These are phyloP conservation scores for Boletus reticulatus DNA, from an alignment of 768 basidiomycete genomes.

Conservation along the genomic window DNA sequence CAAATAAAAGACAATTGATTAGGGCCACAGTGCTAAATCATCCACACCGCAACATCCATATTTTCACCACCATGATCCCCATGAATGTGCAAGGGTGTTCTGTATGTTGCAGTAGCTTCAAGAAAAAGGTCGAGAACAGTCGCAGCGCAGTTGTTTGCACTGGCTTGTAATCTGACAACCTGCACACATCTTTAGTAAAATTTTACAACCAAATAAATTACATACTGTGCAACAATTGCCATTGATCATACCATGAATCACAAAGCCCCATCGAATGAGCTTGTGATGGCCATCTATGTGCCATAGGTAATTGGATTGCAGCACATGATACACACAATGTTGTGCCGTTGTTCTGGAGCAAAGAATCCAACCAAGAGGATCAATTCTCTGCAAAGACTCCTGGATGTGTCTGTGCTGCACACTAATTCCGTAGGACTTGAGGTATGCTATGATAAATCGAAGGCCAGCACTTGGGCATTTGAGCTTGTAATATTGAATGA, in stretches of 20 bases:
- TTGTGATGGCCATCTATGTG: conserved; percentile 29
- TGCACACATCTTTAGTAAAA: neutral
- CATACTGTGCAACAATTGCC: conserved; percentile 28
- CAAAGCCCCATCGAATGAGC: conserved; percentile 23
- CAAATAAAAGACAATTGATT: conserved; percentile 30
- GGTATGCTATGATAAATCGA: conserved; percentile 14
- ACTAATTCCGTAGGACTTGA: conserved; percentile 9
- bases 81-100: conserved; percentile 21
- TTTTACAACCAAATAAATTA: neutral
- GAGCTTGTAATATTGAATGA: conserved; percentile 8
- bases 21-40: conserved; percentile 26
- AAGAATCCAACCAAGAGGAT: conserved; percentile 4
- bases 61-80: conserved; percentile 34
- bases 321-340: neutral
- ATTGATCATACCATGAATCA: conserved; percentile 29
- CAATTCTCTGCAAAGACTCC: conserved; percentile 4
- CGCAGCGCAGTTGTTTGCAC: conserved; percentile 23
- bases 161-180: conserved; percentile 23
- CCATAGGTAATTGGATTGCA: conserved; percentile 21
- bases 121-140: conserved; percentile 28
- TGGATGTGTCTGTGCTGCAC: conserved; percentile 13
- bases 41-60: conserved; percentile 22
- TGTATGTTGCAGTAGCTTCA: conserved; percentile 7
- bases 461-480: conserved; percentile 14
- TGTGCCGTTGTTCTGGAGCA: neutral